A percentile compares a stretch with the other conserved stretches of the same genome.
Conservation (phyloP, 1,139 yeast species). For the Wickerhamomyces sp. region DNA sequence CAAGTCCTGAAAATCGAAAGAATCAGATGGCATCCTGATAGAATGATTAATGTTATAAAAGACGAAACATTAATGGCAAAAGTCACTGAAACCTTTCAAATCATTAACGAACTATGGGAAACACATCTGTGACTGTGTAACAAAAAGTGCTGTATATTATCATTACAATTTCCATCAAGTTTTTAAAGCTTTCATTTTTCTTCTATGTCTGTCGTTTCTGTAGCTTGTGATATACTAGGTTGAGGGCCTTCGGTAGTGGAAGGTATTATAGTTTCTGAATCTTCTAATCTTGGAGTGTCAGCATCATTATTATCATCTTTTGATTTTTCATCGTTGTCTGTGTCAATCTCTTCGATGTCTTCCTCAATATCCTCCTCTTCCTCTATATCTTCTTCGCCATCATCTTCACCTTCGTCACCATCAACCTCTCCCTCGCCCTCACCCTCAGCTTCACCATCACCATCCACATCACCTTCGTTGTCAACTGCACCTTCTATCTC, state of each 20-base stretch:
- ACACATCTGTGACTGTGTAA: not conserved
- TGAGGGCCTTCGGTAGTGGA: conserved; percentile 5
- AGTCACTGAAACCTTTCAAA: conserved; percentile 36
- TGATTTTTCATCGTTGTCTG: conserved; percentile 25
- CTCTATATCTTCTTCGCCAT: conserved; percentile 37
- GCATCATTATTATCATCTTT: conserved; percentile 26
- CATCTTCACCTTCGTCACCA: conserved; percentile 36
- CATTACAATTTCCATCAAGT: not conserved
- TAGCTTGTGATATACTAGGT: too few species aligned
- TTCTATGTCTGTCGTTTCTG: not conserved
- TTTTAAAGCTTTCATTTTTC: not conserved
- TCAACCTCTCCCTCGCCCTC: conserved; percentile 36
- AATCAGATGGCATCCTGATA: conserved; percentile 70
- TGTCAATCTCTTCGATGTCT: conserved; percentile 26
- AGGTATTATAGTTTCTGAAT: not conserved
- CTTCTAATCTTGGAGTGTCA: conserved; percentile 15
- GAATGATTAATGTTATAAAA: conserved; percentile 25
- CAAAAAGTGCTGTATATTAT: not conserved
- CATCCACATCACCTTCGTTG: conserved; percentile 36
- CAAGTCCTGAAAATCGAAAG: conserved; percentile 46
- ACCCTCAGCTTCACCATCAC: conserved; percentile 30
- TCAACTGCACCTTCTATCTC: conserved; percentile 44
- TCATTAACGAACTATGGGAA: conserved; percentile 35
- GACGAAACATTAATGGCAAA: conserved; percentile 10
- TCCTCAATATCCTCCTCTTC: conserved; percentile 37